These are phyloP conservation scores for Haematococcus lacustris DNA, from an alignment of 139 green algal genomes.

Conservation along the genomic window DNA sequence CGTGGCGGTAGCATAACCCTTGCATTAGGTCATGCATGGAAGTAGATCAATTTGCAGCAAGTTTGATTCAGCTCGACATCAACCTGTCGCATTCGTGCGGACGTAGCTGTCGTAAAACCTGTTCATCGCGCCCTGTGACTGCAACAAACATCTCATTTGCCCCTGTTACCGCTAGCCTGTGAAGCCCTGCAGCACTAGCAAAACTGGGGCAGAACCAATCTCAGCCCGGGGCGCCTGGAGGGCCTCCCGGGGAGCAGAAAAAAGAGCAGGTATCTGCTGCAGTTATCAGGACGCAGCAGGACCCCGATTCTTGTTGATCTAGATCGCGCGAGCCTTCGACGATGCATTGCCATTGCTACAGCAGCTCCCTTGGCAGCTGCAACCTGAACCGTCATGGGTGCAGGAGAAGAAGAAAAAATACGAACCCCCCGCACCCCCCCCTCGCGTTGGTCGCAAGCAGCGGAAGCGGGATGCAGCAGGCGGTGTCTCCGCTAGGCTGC, in stretches of 20 bases:
- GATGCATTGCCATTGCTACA: no score
- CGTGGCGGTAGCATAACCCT: no score
- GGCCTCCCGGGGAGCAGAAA: slow-evolving; percentile 32
- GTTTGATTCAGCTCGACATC: no score
- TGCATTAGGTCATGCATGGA: no score
- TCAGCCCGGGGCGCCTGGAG: slow-evolving; percentile 20
- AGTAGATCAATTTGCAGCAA: no score
- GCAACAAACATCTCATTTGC: no score
- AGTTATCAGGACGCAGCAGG: not conserved
- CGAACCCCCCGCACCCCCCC: slow-evolving; percentile 86
- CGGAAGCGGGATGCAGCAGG: slow-evolving; percentile 58
- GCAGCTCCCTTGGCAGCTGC: not conserved
- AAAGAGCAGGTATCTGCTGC: slow-evolving; percentile 31
- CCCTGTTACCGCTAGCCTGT: no score
- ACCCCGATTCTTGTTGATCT: not conserved
- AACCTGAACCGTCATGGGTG: not conserved
- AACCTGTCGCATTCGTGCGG: no score
- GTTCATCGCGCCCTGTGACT: no score
- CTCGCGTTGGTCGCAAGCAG: slow-evolving; percentile 92
- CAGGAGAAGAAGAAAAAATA: slow-evolving; percentile 94
- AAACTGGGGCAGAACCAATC: slow-evolving; percentile 40
- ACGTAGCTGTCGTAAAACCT: no score
- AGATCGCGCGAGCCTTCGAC: not conserved
- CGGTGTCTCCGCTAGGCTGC: slow-evolving; percentile 74
- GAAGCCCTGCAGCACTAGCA: no score